Evolutionary conservation across 2,329 filamentous ascomycete genomes (phyloP).

Genomic region (Microsporum audouinii): DNA sequence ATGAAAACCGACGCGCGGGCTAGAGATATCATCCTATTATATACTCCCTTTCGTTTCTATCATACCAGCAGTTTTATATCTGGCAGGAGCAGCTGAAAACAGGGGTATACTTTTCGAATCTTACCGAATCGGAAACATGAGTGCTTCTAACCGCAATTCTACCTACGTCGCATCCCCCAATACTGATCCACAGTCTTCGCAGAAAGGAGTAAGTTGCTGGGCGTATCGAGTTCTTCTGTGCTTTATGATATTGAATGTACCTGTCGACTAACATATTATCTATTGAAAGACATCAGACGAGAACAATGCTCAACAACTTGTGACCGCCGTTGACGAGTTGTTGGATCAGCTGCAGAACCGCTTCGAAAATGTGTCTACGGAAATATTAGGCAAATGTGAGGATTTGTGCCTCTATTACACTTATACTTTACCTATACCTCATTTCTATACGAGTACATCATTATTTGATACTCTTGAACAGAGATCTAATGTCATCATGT

Average conservation of each 20-base stretch:
- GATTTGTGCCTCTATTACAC: slow-evolving; percentile 11
- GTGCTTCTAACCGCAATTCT: not conserved
- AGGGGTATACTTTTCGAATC: not conserved
- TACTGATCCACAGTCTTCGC: not conserved
- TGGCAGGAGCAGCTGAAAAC: not conserved
- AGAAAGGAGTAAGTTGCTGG: not conserved
- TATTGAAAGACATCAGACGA: slow-evolving; percentile 9
- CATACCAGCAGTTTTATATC: not conserved
- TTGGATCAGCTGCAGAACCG: slow-evolving; percentile 75
- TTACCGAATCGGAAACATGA: not conserved
- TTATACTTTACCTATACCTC: not conserved
- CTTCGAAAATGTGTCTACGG: slow-evolving; percentile 71
- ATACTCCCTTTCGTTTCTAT: not conserved
- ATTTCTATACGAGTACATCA: not conserved
- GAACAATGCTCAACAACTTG: slow-evolving; percentile 43
- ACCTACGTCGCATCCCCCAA: not conserved
- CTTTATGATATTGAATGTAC: not conserved
- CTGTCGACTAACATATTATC: not conserved
- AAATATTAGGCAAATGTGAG: slow-evolving; percentile 81
- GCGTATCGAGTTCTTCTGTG: not conserved
- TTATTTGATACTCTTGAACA: not conserved
- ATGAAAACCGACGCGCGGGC: not conserved
- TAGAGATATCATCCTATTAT: not conserved
- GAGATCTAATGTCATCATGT: slow-evolving; percentile 6
- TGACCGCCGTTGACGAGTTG: slow-evolving; percentile 72